A percentile compares a stretch with the other conserved stretches of the same genome.
Conservation (phyloP, 148 eudicot genomes). For the Fagopyrum esculentum region DNA sequence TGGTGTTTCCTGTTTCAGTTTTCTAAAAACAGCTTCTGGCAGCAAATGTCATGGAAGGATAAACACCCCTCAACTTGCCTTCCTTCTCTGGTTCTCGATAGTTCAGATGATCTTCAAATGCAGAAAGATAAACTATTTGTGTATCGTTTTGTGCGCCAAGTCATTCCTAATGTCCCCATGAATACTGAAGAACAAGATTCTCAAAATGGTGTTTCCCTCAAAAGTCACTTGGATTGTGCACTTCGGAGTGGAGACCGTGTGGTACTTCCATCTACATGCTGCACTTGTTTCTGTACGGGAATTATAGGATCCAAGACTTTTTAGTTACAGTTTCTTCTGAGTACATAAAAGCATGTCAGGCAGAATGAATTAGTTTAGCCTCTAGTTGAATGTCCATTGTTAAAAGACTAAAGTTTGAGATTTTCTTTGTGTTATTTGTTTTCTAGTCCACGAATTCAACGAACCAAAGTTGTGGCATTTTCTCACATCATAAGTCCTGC, state of each 20-base stretch:
- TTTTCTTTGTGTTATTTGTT: background rate
- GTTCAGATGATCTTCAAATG: slow-evolving; percentile 38
- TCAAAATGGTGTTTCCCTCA: slow-evolving; percentile 24
- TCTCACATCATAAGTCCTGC: background rate
- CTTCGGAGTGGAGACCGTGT: slow-evolving; percentile 84
- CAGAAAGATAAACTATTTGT: slow-evolving; percentile 46
- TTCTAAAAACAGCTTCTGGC: slow-evolving; percentile 39
- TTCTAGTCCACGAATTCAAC: background rate
- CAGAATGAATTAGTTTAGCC: background rate
- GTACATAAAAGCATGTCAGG: background rate
- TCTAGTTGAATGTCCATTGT: background rate
- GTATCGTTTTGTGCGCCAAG: slow-evolving; percentile 66
- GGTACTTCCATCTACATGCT: slow-evolving; percentile 36
- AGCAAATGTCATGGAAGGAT: slow-evolving; percentile 30
- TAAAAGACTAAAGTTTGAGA: background rate
- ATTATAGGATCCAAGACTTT: background rate
- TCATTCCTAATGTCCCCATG: slow-evolving; percentile 20
- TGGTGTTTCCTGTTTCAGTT: slow-evolving; percentile 28
- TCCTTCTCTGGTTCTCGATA: slow-evolving; percentile 67
- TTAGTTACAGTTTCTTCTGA: background rate
- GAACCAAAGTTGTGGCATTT: background rate
- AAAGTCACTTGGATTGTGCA: slow-evolving; percentile 38
- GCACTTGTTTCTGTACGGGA: background rate
- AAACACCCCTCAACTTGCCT: slow-evolving; percentile 41
- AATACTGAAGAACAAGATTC: slow-evolving; percentile 21